A percentile compares a stretch with the other conserved stretches of the same genome.
These are phyloP conservation scores for Paxillus ammoniavirescens DNA, from an alignment of 768 basidiomycete species.

Conservation along the genomic window DNA sequence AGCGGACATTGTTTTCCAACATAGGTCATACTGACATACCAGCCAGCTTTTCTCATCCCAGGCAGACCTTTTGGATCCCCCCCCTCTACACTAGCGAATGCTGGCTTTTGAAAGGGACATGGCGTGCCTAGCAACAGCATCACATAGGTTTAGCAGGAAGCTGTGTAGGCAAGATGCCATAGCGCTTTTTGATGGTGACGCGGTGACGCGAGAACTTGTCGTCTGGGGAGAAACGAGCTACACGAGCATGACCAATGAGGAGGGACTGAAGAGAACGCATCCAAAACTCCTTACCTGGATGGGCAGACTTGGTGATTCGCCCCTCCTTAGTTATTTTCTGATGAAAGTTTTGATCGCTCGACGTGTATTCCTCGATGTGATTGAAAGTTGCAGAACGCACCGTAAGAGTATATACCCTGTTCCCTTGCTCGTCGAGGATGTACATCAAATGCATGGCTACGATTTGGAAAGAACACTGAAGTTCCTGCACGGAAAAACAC, in stretches of 20 bases:
- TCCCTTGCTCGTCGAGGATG: slow-evolving; percentile 70
- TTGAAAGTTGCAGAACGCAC: slow-evolving; percentile 41
- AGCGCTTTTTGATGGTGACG: slow-evolving; percentile 95
- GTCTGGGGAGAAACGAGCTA: slow-evolving; percentile 97
- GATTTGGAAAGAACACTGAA: background rate
- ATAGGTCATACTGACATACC: no score
- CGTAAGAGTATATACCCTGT: slow-evolving; percentile 90
- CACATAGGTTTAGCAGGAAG: slow-evolving; percentile 86
- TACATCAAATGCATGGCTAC: slow-evolving; percentile 96
- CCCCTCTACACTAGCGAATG: no score
- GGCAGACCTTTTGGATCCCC: background rate
- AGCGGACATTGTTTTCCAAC: no score
- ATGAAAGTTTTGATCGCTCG: slow-evolving; percentile 4
- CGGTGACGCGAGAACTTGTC: slow-evolving; percentile 99
- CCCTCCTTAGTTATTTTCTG: slow-evolving; percentile 86
- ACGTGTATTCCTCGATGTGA: background rate
- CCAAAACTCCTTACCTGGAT: slow-evolving; percentile 69
- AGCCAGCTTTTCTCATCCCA: no score
- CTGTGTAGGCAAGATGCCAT: slow-evolving; percentile 85
- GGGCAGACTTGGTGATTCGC: slow-evolving; percentile 90
- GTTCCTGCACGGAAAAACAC: background rate
- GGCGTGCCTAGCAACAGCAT: slow-evolving; percentile 9
- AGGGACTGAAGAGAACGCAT: background rate
- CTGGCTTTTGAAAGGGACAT: no score
- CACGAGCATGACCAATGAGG: background rate